Conservation (phyloP, 176 grass and related monocot genomes). For the Rhynchospora tenuis region DNA sequence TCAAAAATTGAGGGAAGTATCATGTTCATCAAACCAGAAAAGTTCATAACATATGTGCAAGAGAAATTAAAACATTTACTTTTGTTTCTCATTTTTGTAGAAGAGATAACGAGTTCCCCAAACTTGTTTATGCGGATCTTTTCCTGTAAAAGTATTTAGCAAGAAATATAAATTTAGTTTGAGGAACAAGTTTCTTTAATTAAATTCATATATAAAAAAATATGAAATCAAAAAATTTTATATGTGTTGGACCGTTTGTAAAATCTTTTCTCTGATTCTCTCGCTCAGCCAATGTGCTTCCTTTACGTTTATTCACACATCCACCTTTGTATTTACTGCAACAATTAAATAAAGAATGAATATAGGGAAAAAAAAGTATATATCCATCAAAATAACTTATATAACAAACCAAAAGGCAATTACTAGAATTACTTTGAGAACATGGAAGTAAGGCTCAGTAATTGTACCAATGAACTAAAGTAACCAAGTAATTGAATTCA, state of each 20-base stretch:
- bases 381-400: background rate
- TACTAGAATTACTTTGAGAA: background rate
- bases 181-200: background rate
- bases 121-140: conserved; percentile 93
- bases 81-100: conserved; percentile 95
- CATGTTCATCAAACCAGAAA: background rate
- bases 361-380: background rate
- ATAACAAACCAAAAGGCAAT: background rate
- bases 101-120: conserved; percentile 90
- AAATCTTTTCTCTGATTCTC: conserved; percentile 71
- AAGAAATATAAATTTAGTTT: background rate
- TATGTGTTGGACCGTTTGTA: conserved; percentile 56
- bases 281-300: conserved; percentile 86
- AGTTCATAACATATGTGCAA: background rate
- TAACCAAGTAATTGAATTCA: background rate
- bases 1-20: background rate
- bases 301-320: conserved; percentile 94
- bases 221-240: conserved; percentile 21
- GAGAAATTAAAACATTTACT: conserved; percentile 36
- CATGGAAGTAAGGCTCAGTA: background rate
- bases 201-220: background rate
- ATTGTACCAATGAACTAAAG: background rate
- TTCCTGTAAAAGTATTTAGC: conserved; percentile 44
- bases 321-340: conserved; percentile 95
- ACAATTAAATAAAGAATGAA: background rate